Conservation (phyloP, 2,329 filamentous ascomycete genomes). For the Keithomyces neogunnii region DNA sequence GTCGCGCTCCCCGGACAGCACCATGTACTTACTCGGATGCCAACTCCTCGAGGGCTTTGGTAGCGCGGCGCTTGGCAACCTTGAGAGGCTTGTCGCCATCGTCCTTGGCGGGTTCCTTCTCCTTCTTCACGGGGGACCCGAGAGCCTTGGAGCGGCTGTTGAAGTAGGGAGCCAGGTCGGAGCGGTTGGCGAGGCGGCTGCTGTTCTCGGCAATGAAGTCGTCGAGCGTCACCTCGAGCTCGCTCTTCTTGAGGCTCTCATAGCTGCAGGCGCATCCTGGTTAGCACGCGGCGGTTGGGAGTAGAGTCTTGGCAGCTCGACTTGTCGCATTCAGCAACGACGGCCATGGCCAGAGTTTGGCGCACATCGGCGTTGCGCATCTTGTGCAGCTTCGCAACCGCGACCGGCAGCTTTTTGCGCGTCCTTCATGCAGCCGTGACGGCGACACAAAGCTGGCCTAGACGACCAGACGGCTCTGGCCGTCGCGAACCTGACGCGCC, state of each 20-base stretch:
- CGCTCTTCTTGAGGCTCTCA: conserved; percentile 65
- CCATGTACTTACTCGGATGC: conserved; percentile 31
- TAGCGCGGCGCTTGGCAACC: conserved; percentile 35
- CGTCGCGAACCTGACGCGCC: conserved; percentile 4
- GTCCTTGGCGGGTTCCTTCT: conserved; percentile 31
- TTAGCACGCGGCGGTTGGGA: background rate
- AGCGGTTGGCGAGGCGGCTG: conserved; percentile 52
- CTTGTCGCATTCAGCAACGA: background rate
- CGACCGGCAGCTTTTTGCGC: background rate
- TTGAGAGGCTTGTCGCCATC: conserved; percentile 32
- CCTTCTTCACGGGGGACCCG: conserved; percentile 54
- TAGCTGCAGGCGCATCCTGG: conserved; percentile 38
- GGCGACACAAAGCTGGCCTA: background rate
- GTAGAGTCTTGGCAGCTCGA: background rate
- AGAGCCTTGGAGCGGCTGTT: conserved; percentile 51
- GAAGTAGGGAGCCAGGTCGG: conserved; percentile 67
- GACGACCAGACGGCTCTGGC: background rate
- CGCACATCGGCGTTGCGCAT: background rate
- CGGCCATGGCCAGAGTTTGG: background rate
- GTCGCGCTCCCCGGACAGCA: background rate
- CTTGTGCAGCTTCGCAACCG: background rate
- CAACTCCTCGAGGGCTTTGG: conserved; percentile 37
- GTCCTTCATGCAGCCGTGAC: background rate
- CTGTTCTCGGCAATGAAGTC: conserved; percentile 63
- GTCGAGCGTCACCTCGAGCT: conserved; percentile 70